Conservation (phyloP, 2,329 filamentous ascomycete genomes). For the Epichloe scottii region DNA sequence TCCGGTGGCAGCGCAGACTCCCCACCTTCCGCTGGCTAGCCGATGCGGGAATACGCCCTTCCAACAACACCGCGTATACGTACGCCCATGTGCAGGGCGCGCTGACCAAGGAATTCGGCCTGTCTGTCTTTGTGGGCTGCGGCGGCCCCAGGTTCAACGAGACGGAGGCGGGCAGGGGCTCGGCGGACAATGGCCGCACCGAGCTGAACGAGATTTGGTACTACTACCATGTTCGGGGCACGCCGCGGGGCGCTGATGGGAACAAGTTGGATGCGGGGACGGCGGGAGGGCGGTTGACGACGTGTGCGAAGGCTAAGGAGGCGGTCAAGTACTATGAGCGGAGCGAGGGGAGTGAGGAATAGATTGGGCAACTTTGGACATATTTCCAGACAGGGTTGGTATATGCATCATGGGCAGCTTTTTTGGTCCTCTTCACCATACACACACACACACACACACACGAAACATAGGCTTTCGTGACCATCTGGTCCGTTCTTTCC, state of each 20-base stretch:
- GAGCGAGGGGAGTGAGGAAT: conserved; percentile 18
- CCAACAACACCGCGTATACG: conserved; percentile 44
- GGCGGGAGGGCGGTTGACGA: conserved; percentile 36
- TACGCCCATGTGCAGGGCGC: conserved; percentile 38
- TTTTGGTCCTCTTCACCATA: background rate
- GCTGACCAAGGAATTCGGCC: conserved; percentile 37
- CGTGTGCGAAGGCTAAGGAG: conserved; percentile 39
- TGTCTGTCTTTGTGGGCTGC: conserved; percentile 48
- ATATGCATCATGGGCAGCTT: background rate
- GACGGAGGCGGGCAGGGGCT: conserved; percentile 42
- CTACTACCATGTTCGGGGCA: conserved; percentile 47
- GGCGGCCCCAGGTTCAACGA: conserved; percentile 46
- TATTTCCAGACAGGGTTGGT: too few species aligned
- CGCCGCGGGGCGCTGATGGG: conserved; percentile 38
- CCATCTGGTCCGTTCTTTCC: background rate
- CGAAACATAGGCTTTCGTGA: background rate
- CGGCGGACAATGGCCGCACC: conserved; percentile 42
- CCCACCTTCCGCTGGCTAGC: conserved; percentile 51
- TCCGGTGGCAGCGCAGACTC: conserved; percentile 42
- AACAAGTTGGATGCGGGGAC: conserved; percentile 30
- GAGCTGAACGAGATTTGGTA: conserved; percentile 54
- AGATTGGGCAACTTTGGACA: background rate
- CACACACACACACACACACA: background rate
- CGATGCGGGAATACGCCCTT: conserved; percentile 39
- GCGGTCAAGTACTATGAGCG: conserved; percentile 45